phyloP scores from a whole-genome alignment of 202 grass and related monocot genomes.

The Setaria viridis region DNA sequence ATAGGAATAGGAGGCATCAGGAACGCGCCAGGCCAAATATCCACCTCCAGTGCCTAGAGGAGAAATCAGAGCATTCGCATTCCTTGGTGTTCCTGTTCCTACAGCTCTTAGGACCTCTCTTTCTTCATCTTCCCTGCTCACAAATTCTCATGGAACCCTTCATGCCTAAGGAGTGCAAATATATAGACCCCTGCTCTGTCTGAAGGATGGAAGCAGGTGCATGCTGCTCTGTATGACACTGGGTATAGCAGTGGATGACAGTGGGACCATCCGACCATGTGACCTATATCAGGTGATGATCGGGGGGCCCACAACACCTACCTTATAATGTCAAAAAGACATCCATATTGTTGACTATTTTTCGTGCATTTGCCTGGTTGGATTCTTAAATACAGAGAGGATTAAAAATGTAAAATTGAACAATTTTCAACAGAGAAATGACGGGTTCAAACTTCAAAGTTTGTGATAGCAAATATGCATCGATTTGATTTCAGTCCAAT shows the following conservation, averaged over 20 bases:
- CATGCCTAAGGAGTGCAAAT: background rate
- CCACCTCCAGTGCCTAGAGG: background rate
- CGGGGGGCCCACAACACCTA: background rate
- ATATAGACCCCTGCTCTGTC: background rate
- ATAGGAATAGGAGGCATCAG: constrained; percentile 51
- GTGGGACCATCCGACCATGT: background rate
- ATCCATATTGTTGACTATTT: background rate
- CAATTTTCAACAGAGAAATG: background rate
- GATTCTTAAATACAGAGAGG: background rate
- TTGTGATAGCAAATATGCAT: background rate
- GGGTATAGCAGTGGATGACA: background rate
- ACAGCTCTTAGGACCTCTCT: constrained; percentile 37
- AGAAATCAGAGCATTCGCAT: background rate
- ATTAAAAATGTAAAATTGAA: background rate
- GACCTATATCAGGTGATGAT: background rate
- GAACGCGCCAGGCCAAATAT: background rate
- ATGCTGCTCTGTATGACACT: background rate
- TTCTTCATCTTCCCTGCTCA: constrained; percentile 38
- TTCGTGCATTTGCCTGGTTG: background rate
- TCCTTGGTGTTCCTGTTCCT: constrained; percentile 47
- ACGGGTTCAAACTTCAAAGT: background rate
- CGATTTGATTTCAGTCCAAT: background rate
- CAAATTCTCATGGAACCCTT: background rate
- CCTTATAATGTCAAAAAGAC: background rate
- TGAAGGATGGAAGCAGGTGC: background rate